A percentile compares a stretch with the other conserved stretches of the same genome.
Conservation (phyloP, 73 alveolate species). For the Uronychia setigera region DNA sequence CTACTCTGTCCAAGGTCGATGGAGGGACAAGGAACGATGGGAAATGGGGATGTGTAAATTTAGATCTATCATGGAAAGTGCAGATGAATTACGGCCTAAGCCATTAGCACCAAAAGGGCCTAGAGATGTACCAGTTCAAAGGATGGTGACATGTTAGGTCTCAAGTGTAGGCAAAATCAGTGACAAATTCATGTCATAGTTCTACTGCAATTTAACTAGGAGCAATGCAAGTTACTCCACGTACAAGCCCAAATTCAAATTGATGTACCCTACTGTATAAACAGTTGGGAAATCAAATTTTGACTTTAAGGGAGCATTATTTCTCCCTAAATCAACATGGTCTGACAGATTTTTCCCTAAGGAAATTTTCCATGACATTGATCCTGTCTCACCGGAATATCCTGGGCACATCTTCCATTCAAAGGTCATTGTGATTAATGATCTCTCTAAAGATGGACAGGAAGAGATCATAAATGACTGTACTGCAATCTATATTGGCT, state of each 20-base stretch:
- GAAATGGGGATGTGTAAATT: conserved; percentile 31
- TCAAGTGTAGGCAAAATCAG: conserved; percentile 55
- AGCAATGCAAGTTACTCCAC: not conserved
- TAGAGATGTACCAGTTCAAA: not conserved
- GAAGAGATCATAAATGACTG: conserved; percentile 32
- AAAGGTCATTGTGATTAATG: conserved; percentile 23
- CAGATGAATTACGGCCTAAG: no score
- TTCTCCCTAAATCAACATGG: conserved; percentile 3
- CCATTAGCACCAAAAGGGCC: no score
- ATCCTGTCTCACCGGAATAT: conserved; percentile 5
- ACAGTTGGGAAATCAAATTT: conserved; percentile 27
- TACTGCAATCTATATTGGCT: conserved; percentile 37
- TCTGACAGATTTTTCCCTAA: conserved; percentile 13
- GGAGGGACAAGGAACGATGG: conserved; percentile 3
- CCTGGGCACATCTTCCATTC: conserved; percentile 26
- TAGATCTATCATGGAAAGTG: conserved; percentile 4
- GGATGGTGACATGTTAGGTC: conserved; percentile 19
- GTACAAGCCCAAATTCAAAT: conserved; percentile 17
- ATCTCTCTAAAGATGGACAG: not conserved
- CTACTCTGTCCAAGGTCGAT: conserved; percentile 50
- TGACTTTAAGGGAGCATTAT: conserved; percentile 19
- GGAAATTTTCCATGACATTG: conserved; percentile 19
- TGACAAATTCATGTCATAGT: conserved; percentile 20
- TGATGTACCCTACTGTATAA: conserved; percentile 45
- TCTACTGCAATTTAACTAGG: not conserved